Conservation (phyloP, 2,329 filamentous ascomycete genomes). For the Monosporascus sp. region DNA sequence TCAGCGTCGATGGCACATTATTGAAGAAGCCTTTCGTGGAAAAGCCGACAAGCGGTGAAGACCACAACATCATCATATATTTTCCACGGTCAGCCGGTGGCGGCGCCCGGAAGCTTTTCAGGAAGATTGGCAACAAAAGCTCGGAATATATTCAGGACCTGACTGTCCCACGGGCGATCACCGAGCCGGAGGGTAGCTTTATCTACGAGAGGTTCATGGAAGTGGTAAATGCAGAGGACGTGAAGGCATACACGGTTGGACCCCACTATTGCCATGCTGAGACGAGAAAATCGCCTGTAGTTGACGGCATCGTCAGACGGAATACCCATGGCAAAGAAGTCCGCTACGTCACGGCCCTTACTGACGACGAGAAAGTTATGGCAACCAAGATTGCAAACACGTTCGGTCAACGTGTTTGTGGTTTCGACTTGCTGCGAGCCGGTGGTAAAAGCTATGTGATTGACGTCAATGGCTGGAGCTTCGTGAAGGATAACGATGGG, state of each 20-base stretch:
- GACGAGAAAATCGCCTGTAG: constrained; percentile 93
- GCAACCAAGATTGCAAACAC: constrained; percentile 85
- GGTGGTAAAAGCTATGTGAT: constrained; percentile 93
- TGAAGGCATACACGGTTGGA: constrained; percentile 97
- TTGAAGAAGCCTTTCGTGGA: constrained; percentile 95
- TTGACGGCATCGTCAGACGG: constrained; percentile 89
- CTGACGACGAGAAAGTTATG: constrained; percentile 74
- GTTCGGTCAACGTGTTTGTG: constrained; percentile 93
- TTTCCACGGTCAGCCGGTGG: constrained; percentile 83
- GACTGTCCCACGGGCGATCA: constrained; percentile 71
- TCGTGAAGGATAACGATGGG: constrained; percentile 98
- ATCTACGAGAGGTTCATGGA: constrained; percentile 97
- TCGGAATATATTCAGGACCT: constrained; percentile 85
- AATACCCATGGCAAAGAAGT: constrained; percentile 98
- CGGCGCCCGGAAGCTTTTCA: constrained; percentile 85
- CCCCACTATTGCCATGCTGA: constrained; percentile 92
- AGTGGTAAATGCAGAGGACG: constrained; percentile 95
- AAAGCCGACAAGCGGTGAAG: constrained; percentile 96
- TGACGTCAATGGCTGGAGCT: constrained; percentile 99
- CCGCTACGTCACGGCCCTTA: constrained; percentile 85
- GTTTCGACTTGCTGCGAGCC: constrained; percentile 88
- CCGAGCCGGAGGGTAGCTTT: constrained; percentile 77
- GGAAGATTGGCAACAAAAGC: constrained; percentile 98
- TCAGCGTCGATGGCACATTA: constrained; percentile 78
- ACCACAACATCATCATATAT: constrained; percentile 98